These are phyloP conservation scores for Metschnikowia baotianmanensis DNA, from an alignment of 805 yeast genomes.

Conservation along the genomic window DNA sequence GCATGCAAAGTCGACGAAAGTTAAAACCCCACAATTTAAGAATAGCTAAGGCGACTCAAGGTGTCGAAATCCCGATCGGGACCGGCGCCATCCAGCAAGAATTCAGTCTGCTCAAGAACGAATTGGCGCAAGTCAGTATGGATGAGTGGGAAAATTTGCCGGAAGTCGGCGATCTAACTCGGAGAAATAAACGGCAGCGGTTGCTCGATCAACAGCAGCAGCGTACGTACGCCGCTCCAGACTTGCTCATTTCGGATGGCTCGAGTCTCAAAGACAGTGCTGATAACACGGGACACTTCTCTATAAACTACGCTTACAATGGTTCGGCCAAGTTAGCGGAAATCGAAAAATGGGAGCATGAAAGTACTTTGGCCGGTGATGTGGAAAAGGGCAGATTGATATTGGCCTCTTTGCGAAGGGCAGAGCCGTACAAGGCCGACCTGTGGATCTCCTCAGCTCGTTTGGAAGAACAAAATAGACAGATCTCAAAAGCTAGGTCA, in stretches of 20 bases:
- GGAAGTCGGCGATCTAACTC: conserved; percentile 84
- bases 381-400: conserved; percentile 52
- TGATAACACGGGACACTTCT: neutral
- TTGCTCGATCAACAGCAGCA: conserved; percentile 58
- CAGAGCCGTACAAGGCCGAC: conserved; percentile 69
- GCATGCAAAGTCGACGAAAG: conserved; percentile 30
- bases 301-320: neutral
- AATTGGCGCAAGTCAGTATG: conserved; percentile 53
- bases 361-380: conserved; percentile 8
- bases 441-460: conserved; percentile 89
- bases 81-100: conserved; percentile 36
- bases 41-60: conserved; percentile 1
- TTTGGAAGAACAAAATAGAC: conserved; percentile 65
- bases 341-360: conserved; percentile 16
- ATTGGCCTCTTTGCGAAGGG: conserved; percentile 62
- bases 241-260: conserved; percentile 48
- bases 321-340: conserved; percentile 10
- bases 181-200: conserved; percentile 70
- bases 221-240: conserved; percentile 82
- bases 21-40: conserved; percentile 10
- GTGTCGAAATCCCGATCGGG: conserved; percentile 16
- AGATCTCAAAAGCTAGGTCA: conserved; percentile 52
- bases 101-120: conserved; percentile 68
- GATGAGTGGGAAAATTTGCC: conserved; percentile 84
- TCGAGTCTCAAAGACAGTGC: conserved; percentile 14